Base-by-base conservation (phyloP, 352 stramenopile species). In the Phytophthora constricta region DNA sequence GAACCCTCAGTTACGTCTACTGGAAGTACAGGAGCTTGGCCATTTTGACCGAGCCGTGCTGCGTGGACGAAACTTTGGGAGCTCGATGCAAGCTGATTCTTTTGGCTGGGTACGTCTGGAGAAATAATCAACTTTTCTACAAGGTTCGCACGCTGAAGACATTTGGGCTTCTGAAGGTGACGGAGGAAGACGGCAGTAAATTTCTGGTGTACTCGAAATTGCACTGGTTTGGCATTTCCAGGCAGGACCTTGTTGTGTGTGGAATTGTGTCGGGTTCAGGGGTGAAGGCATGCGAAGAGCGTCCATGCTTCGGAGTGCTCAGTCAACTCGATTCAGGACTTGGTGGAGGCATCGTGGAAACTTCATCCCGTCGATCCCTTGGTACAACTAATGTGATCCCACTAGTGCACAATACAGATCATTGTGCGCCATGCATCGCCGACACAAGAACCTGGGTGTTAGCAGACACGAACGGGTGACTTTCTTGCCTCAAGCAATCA, bases 91-190 rank as follows among this genome's bases (percentile, higher is more conserved):
- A 58, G 27, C 26, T 69, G 19, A 51, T 58, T 26, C 33, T 58
- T 5, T 13, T 63, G 16, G 22, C 34, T 10, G 61, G 62, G 16
- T 69, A 69, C 26, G 45, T 58, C 13, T 69, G 45, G 46, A 34
- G 33, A 19, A 10, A 33, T 13, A 20, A 31, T 8, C 16, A 34
- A 23, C 46, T 63, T 8, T 63, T 37, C 43, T 63, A 63, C 28
- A 65, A 42, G 14, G 19, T n/a, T 9, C 31, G 55, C 10, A 53
- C 54, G n/a, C 41, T 70, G 45, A 70, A 50, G 33, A 37, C 54
- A 13, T 65, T 55, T 5, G 62, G 62, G 11, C 20, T 70, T 17
- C 41, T 49, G 22, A 47, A 46, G 23, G n/a, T 70, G 39, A 68
- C 47, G 46, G 33, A 52, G 27, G 53, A 61, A 28, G 41, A 60